Percentiles rank a stretch among this genome's conserved stretches.
These are phyloP conservation scores for Amanita phalloides DNA, from an alignment of 768 basidiomycete genomes.

Conservation along the genomic window DNA sequence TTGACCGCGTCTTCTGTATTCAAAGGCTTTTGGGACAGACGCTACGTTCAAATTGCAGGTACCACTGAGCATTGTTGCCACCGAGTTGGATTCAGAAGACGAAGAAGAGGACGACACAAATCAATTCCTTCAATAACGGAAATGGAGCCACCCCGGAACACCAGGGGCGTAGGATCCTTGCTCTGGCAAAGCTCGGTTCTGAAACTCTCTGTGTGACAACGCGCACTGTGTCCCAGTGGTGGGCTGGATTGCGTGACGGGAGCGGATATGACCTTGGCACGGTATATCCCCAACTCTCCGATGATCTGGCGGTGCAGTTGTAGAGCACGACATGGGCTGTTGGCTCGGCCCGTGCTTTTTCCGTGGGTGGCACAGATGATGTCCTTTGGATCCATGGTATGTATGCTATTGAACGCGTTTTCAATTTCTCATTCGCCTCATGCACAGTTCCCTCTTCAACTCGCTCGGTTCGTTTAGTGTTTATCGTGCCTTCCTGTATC, in stretches of 20 bases:
- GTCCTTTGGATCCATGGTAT: not conserved
- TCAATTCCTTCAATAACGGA: not conserved
- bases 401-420: not conserved
- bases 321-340: not conserved
- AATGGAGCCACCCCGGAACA: not conserved
- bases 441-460: not conserved
- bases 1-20: not conserved
- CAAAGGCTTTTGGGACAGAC: not conserved
- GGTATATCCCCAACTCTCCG: not conserved
- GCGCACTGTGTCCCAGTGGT: slow-evolving; percentile 1
- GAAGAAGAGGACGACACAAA: not conserved
- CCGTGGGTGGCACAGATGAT: not conserved
- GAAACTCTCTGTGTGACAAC: slow-evolving; percentile 7
- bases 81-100: not conserved
- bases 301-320: not conserved
- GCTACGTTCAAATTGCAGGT: not conserved
- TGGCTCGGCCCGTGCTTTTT: not conserved
- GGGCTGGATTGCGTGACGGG: not conserved
- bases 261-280: not conserved
- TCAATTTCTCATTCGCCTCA: not conserved
- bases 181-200: not conserved
- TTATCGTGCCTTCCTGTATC: no score
- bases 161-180: not conserved
- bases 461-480: no score
- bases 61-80: no score